Percentiles rank a stretch among this genome's conserved stretches.
These are phyloP conservation scores for Phalaenopsis aphrodite DNA, from an alignment of 106 monocot species.

Conservation along the genomic window DNA sequence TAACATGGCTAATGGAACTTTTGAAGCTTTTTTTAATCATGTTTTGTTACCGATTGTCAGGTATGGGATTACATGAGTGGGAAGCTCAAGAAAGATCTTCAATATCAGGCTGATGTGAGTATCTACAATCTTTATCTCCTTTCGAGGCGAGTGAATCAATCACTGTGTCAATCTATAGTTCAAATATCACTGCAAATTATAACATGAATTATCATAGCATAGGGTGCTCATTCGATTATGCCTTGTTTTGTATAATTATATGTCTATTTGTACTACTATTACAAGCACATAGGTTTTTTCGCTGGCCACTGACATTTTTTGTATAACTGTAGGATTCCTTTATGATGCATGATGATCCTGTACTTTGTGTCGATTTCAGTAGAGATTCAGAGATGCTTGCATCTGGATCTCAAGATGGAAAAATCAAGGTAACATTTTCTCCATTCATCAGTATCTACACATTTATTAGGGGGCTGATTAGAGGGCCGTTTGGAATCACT, in stretches of 20 bases:
- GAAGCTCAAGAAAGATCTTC: constrained; percentile 89
- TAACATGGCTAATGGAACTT: neutral
- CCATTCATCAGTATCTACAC: neutral
- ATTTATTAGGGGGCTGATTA: neutral
- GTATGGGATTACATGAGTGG: constrained; percentile 7
- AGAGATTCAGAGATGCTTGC: constrained; percentile 95
- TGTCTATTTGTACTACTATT: neutral
- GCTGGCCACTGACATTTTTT: neutral
- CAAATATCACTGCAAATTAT: neutral
- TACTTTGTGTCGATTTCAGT: constrained; percentile 94
- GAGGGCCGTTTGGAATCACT: too few relatives aligned
- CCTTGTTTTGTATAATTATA: neutral
- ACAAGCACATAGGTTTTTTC: neutral
- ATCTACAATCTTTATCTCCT: neutral
- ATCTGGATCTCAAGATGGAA: constrained; percentile 98
- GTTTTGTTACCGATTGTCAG: neutral
- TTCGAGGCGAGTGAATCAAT: neutral
- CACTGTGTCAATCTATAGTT: neutral
- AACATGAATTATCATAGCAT: neutral
- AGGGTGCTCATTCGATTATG: neutral
- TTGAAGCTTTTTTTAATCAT: neutral
- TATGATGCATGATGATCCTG: constrained; percentile 97
- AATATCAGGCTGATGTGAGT: constrained; percentile 99
- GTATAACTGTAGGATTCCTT: constrained; percentile 68
- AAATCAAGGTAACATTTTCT: constrained; percentile 65